Percentiles rank a stretch among this genome's conserved stretches.
phyloP scores from a whole-genome alignment of 2,329 filamentous ascomycete species.

The Fusarium pseudonygamai region DNA sequence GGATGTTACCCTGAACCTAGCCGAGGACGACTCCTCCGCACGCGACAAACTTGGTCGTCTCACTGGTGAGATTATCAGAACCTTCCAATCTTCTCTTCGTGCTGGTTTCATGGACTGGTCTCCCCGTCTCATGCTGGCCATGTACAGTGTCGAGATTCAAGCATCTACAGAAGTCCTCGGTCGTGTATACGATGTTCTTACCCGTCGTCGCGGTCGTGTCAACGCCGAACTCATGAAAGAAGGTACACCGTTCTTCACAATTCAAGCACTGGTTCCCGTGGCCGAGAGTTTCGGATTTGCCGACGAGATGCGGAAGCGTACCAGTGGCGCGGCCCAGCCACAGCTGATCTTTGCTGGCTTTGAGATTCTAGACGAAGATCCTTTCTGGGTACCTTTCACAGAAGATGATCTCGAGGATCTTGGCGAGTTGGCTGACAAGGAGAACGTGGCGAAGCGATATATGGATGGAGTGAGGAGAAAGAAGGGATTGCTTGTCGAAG shows the following conservation, averaged over 20 bases:
- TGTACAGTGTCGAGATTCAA: slow-evolving; percentile 99
- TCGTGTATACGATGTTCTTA: slow-evolving; percentile 97
- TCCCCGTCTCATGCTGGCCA: slow-evolving; percentile 91
- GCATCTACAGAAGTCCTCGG: slow-evolving; percentile 95
- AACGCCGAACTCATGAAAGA: slow-evolving; percentile 92
- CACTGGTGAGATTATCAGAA: slow-evolving; percentile 93
- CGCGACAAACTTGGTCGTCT: slow-evolving; percentile 78
- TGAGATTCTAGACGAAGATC: slow-evolving; percentile 92
- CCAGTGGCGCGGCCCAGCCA: slow-evolving; percentile 87
- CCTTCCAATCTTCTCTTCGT: slow-evolving; percentile 83
- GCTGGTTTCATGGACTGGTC: slow-evolving; percentile 95
- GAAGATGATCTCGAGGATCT: slow-evolving; percentile 97
- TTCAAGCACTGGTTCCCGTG: slow-evolving; percentile 86
- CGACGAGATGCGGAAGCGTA: slow-evolving; percentile 96
- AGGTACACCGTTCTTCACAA: slow-evolving; percentile 96
- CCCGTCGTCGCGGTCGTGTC: slow-evolving; percentile 87
- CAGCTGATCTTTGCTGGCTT: slow-evolving; percentile 95
- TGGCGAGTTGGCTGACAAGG: slow-evolving; percentile 89
- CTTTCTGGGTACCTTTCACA: slow-evolving; percentile 96
- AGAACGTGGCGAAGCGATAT: slow-evolving; percentile 96
- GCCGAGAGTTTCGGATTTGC: slow-evolving; percentile 96
- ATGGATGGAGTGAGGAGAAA: slow-evolving; percentile 87
- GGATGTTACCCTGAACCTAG: slow-evolving; percentile 71
- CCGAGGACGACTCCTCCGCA: slow-evolving; percentile 64
- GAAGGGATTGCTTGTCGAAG: slow-evolving; percentile 89